Percentiles rank a stretch among this genome's conserved stretches.
These are phyloP conservation scores for Rosellinia necatrix DNA, from an alignment of 2,329 filamentous ascomycete species.

Conservation along the genomic window DNA sequence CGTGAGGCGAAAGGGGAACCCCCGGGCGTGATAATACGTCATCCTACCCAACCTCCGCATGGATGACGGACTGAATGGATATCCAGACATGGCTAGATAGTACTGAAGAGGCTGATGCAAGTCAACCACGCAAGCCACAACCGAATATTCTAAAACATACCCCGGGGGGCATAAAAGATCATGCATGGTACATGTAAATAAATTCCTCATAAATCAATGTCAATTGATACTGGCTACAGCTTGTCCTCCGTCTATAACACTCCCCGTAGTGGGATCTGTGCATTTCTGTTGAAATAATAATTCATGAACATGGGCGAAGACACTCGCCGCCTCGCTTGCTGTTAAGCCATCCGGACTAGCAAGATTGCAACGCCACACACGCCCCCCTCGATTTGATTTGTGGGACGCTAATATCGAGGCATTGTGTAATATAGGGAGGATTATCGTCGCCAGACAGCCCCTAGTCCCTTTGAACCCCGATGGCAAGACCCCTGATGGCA, in stretches of 20 bases:
- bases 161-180: no score
- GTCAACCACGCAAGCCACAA: no score
- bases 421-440: not conserved
- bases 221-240: not conserved
- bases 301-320: not conserved
- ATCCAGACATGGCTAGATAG: no score
- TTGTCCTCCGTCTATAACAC: not conserved
- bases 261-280: not conserved
- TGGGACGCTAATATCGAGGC: not conserved
- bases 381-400: not conserved
- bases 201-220: not conserved
- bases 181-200: no score
- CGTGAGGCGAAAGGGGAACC: no score
- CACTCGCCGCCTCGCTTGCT: not conserved
- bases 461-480: conserved; percentile 28
- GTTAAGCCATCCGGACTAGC: not conserved
- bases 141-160: no score
- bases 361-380: not conserved
- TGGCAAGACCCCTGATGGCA: conserved; percentile 59
- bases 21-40: no score
- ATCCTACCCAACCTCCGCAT: no score
- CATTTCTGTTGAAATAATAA: not conserved
- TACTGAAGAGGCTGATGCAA: no score
- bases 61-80: no score
- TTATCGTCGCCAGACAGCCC: not conserved